Evolutionary conservation across 495 filamentous ascomycete species (phyloP).

Genomic region (Mycothermus thermophilus): DNA sequence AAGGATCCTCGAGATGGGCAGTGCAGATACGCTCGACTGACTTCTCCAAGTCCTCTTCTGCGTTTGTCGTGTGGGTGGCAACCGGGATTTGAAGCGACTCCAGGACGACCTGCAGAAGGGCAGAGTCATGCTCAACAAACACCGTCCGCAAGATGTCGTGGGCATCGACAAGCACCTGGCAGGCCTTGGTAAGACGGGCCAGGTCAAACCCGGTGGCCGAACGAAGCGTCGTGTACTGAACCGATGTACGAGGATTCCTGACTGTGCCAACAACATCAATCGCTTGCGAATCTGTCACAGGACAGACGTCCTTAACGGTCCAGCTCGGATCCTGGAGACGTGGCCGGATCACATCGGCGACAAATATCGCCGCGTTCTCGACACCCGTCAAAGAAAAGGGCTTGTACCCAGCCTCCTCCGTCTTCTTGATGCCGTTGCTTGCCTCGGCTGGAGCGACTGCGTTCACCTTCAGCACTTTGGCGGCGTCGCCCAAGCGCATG

Average conservation of each 20-base stretch:
- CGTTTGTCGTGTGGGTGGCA: constrained; percentile 32
- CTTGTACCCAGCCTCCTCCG: not conserved
- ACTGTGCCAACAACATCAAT: constrained; percentile 48
- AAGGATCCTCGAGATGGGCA: constrained; percentile 39
- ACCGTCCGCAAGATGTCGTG: constrained; percentile 61
- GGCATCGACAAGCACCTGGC: constrained; percentile 32
- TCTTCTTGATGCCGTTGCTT: not conserved
- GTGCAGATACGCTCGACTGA: constrained; percentile 34
- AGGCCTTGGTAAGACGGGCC: constrained; percentile 17
- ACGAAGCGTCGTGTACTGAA: constrained; percentile 28
- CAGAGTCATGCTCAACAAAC: constrained; percentile 31
- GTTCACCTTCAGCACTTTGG: constrained; percentile 9
- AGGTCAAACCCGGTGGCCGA: constrained; percentile 17
- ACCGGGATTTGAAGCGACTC: constrained; percentile 39
- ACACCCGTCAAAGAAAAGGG: constrained; percentile 8
- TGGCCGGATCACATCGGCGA: constrained; percentile 4
- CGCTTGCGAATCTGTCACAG: constrained; percentile 31
- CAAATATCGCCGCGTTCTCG: not conserved
- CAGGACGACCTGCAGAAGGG: constrained; percentile 19
- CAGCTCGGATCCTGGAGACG: constrained; percentile 5
- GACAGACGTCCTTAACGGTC: constrained; percentile 10
- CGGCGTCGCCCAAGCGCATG: constrained; percentile 7
- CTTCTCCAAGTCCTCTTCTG: not conserved
- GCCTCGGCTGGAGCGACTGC: no score
- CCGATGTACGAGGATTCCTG: constrained; percentile 33